These are phyloP conservation scores for Cladosporium sp. DNA, from an alignment of 2,329 filamentous ascomycete species.

Conservation along the genomic window DNA sequence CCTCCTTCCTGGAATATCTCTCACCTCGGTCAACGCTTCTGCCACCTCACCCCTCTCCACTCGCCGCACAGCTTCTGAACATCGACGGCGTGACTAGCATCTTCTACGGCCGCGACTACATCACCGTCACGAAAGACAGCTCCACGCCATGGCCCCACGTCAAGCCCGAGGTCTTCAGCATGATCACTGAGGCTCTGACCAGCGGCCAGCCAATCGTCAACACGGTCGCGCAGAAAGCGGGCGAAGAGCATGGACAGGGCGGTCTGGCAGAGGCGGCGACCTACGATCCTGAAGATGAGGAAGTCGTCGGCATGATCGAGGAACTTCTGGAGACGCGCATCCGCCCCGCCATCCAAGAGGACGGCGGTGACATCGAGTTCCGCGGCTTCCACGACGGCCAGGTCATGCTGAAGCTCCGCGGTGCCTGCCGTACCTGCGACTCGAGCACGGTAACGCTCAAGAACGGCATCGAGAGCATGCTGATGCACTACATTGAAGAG, in stretches of 20 bases:
- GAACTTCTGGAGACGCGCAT: slow-evolving; percentile 93
- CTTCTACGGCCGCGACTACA: slow-evolving; percentile 92
- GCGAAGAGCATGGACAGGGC: slow-evolving; percentile 43
- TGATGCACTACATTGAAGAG: slow-evolving; percentile 87
- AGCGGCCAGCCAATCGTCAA: slow-evolving; percentile 77
- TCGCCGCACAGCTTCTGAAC: slow-evolving; percentile 84
- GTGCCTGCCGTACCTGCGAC: slow-evolving; percentile 92
- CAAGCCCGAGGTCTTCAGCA: slow-evolving; percentile 87
- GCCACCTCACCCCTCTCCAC: slow-evolving; percentile 81
- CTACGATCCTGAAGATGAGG: slow-evolving; percentile 85
- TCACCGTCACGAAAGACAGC: slow-evolving; percentile 86
- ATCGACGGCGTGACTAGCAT: slow-evolving; percentile 92
- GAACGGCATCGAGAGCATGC: slow-evolving; percentile 97
- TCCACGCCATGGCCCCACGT: slow-evolving; percentile 91
- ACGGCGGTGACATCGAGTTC: slow-evolving; percentile 96
- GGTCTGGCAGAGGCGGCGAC: slow-evolving; percentile 55
- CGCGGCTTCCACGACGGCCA: slow-evolving; percentile 74
- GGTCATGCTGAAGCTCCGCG: slow-evolving; percentile 66
- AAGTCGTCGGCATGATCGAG: slow-evolving; percentile 98
- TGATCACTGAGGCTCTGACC: slow-evolving; percentile 89
- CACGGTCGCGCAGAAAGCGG: slow-evolving; percentile 54
- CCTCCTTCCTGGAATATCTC: slow-evolving; percentile 86
- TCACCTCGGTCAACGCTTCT: slow-evolving; percentile 81
- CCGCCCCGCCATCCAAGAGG: slow-evolving; percentile 91
- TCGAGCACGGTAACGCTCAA: slow-evolving; percentile 94